phyloP scores from a whole-genome alignment of 2,329 filamentous ascomycete species.

The Alternaria sp. region DNA sequence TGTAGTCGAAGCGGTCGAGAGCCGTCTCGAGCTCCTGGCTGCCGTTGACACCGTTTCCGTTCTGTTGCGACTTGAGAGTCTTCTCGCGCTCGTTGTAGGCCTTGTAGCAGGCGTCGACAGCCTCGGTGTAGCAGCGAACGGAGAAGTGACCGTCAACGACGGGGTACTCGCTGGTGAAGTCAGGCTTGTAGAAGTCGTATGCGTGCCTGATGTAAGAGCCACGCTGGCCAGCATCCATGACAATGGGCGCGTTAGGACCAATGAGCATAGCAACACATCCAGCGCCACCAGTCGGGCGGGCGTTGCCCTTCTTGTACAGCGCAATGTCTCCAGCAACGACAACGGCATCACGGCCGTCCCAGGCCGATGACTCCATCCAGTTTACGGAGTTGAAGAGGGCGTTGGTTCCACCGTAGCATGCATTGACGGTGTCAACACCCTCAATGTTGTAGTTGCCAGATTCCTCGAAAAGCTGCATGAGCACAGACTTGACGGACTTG shows the following conservation, averaged over 20 bases:
- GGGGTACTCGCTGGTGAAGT: constrained; percentile 63
- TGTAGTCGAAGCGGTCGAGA: constrained; percentile 64
- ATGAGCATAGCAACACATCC: constrained; percentile 64
- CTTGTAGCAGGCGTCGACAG: constrained; percentile 63
- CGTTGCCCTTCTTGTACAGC: constrained; percentile 64
- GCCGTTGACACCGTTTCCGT: constrained; percentile 50
- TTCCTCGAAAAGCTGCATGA: constrained; percentile 62
- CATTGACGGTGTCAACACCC: constrained; percentile 63
- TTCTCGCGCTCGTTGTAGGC: constrained; percentile 61
- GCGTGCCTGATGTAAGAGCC: constrained; percentile 62
- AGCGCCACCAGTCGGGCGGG: constrained; percentile 62
- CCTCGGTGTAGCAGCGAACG: constrained; percentile 63
- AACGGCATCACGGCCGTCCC: constrained; percentile 63
- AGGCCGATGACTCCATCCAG: constrained; percentile 64
- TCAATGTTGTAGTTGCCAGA: constrained; percentile 64
- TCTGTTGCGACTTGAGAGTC: constrained; percentile 56
- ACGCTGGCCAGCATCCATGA: constrained; percentile 60
- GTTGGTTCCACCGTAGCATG: constrained; percentile 65
- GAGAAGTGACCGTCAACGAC: constrained; percentile 64
- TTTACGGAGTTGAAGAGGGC: constrained; percentile 64
- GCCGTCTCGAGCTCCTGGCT: constrained; percentile 54
- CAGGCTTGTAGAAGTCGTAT: constrained; percentile 66
- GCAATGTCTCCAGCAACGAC: constrained; percentile 64
- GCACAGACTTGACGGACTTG: constrained; percentile 64
- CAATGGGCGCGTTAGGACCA: constrained; percentile 61